Base-by-base conservation (phyloP, 2,329 filamentous ascomycete genomes). In the Bipolaris cookei region DNA sequence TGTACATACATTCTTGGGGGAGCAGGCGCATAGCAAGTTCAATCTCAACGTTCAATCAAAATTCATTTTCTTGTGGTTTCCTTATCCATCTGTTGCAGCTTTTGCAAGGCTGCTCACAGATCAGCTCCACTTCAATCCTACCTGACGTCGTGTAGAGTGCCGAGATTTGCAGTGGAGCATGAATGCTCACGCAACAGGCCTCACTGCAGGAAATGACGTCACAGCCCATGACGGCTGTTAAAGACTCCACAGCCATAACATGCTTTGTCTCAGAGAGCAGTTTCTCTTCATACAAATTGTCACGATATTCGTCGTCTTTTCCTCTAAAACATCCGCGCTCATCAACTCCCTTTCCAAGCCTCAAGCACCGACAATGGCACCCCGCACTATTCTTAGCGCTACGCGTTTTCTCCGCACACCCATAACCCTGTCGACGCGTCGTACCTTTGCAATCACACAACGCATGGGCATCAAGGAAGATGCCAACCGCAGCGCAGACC, bases 401-500 rank as follows among this genome's bases (percentile, higher is more conserved):
- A 42, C 58, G 47, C 63, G 61, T 35, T 51, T 59, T 23, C 38
- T 54, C 39, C 56, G 48, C 44, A 49, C 46, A 6, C 37, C 54
- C 25, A 46, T 42, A 21, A 25, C 34, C 6, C 10, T 49, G 21
- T 49, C 51, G 30, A 42, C 68, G 3, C 60, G 57, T 21, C 72
- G 73, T 34, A 52, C 70, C 3, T 68, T 80, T 55, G 67, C 61
- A 47, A 71, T 59, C 7, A 73, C 74, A n/a, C 64, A 62, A 16
- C 65, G 58, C 14, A 63, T 73, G 37, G 62, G 63, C 20, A 61
- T 80, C 51, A 80, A 80, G 54, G 78, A 80, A 65, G 78, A 79
- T 56, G 70, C 70, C 20, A 58, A 71, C 16, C 77, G 74, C 45
- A 66, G 65, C n/a, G 66, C 74, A 10, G 72, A 79, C 18, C 72